Evolutionary conservation across 1,139 yeast genomes (phyloP), one percentile per base, ranked within the genome.

Genomic region (Kodamaea anthophila): DNA sequence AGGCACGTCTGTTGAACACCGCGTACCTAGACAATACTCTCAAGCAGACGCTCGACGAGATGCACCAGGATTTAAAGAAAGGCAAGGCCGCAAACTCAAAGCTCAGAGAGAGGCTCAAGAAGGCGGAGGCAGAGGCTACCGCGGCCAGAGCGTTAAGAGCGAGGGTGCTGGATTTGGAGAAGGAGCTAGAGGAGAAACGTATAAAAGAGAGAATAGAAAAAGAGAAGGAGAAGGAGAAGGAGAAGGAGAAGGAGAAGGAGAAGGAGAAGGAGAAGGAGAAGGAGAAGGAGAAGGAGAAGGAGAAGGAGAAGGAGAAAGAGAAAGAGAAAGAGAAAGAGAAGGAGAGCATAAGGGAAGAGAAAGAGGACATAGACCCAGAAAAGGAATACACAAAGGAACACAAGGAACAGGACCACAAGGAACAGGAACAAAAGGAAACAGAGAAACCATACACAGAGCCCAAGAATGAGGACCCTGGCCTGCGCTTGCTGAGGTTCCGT

Each of bases 1-100:
- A 49, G 23, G 38, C 61, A 14, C 42, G 57, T 29, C 55, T 55
- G 12, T 36, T 62, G 21, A 65, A 62, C 41, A 38, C 50, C 3
- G 32, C 38, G 9, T 55, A 45, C 36, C 36, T 65, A 20, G 48
- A 52, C 9, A 30, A 40, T 8, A 53, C 56, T 36, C 47, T 53
- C 37, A 44, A 47, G 22, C 31, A 33, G 10, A 48, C 47, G 20
- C 36, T 49, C 20, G 39, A 37, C 5, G 46, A 38, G 9, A 33
- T 55, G 5, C 49, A 51, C 31, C 42, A 40, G 2, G 49, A 50
- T 18, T 32, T 60, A 18, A 39, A 38, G 8, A 35, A 40, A 10
- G 60, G 55, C 31, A 44, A 41, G 26, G 13, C 31, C 3, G 27
- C 28, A 8, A 49, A 45, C 28, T 48, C 44, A 23, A 46, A 47